Evolutionary conservation across 768 basidiomycete species (phyloP), one percentile per base, ranked within the genome.

Genomic region (Leucogyrophana mollusca): DNA sequence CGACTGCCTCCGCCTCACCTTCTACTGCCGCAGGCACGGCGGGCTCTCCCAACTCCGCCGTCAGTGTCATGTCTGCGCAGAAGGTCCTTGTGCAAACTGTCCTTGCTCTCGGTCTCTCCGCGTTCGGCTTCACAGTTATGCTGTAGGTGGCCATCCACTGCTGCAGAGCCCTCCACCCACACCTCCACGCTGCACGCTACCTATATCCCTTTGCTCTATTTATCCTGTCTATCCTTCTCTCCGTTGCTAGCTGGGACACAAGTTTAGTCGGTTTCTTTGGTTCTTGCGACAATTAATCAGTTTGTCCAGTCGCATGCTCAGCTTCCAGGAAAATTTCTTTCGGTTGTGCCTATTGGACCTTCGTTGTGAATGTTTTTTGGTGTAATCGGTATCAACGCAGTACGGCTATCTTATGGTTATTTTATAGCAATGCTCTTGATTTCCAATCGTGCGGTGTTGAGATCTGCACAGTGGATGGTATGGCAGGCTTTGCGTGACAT

Each of bases 21-120:
- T 25, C 34, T 8, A 30, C 35, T n/a, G 3, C 40, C 10, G 49
- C 49, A 6, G 44, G 27, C 11, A n/a, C 13, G 25, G 40, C 17
- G 22, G 45, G 32, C 30, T 43, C 42, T 16, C 25, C 6, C 16
- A 46, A 5, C 24, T 20, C 17, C n/a, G 7, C 13, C 11, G 17
- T 45, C 7, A 16, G 27, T 5, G 17, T 9, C 21, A 40, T 33
- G 4, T 43, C 51, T 13, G 14, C 32, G 14, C 50, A 50, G 5
- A 45, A 16, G 9, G 16, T 50, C 23, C 20, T 54, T 46, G 49
- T 49, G 42, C 59, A 48, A 34, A 46, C 54, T 14, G 52, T 36
- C 35, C 45, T 59, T 16, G 50, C 25, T 4, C 53, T 64, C 7
- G 50, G 41, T n/a, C 25, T 59, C 9, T 52, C 57, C 22, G 56